phyloP scores from a whole-genome alignment of 257 asterid species.

The Mentha longifolia region DNA sequence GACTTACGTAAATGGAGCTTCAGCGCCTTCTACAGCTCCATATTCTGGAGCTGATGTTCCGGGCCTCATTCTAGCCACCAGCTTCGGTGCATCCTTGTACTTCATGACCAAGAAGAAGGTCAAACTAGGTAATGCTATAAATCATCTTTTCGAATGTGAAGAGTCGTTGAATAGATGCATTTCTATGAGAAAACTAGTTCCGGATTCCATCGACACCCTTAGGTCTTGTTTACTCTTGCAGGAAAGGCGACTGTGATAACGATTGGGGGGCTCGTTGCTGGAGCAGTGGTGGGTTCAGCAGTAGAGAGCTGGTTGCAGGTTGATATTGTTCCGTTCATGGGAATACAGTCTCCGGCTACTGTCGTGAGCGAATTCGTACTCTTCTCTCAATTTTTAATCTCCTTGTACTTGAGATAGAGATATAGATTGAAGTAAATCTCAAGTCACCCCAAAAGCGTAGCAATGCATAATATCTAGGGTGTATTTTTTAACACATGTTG shows the following conservation, averaged over 20 bases:
- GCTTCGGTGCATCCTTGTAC: slow-evolving; percentile 95
- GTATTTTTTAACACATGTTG: slow-evolving; percentile 39
- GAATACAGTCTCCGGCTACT: slow-evolving; percentile 85
- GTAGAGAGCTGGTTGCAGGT: slow-evolving; percentile 97
- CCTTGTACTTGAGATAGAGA: slow-evolving; percentile 81
- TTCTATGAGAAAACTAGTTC: not conserved
- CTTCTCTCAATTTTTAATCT: slow-evolving; percentile 80
- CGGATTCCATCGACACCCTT: not conserved
- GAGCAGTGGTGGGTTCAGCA: slow-evolving; percentile 94
- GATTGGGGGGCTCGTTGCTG: slow-evolving; percentile 95
- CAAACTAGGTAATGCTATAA: slow-evolving; percentile 67
- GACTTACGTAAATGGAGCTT: slow-evolving; percentile 85
- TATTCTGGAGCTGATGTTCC: slow-evolving; percentile 89
- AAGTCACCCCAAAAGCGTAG: slow-evolving; percentile 28
- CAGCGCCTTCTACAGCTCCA: slow-evolving; percentile 53
- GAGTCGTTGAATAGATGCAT: not conserved
- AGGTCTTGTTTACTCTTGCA: slow-evolving; percentile 32
- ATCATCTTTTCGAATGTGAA: slow-evolving; percentile 1
- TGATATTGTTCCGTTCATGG: slow-evolving; percentile 90
- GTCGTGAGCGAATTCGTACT: slow-evolving; percentile 87
- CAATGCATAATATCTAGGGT: slow-evolving; percentile 45
- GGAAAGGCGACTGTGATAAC: slow-evolving; percentile 94
- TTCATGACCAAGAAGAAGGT: slow-evolving; percentile 95
- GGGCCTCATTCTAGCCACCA: slow-evolving; percentile 85
- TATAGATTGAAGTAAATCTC: slow-evolving; percentile 32